Evolutionary conservation across 352 stramenopile species (phyloP).

Genomic region (Pythium chondricola): DNA sequence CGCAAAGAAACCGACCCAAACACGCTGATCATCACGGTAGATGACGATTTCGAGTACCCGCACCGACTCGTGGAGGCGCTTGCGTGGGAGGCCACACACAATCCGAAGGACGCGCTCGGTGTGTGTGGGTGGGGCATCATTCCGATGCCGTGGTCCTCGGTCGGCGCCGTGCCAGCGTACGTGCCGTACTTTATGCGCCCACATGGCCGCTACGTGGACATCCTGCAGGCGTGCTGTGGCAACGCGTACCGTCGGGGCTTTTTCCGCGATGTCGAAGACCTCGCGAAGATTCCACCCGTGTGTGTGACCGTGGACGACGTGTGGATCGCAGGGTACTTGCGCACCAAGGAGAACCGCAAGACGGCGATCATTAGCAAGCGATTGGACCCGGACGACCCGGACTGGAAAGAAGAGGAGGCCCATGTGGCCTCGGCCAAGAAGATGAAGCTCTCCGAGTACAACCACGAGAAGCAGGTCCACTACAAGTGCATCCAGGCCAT

Average conservation of each 20-base stretch:
- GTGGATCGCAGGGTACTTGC: conserved; percentile 76
- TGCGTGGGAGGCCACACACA: conserved; percentile 56
- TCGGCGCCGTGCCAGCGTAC: conserved; percentile 74
- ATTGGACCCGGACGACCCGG: conserved; percentile 53
- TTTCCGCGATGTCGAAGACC: conserved; percentile 59
- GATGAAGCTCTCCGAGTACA: conserved; percentile 76
- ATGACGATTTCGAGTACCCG: conserved; percentile 84
- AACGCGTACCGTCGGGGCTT: conserved; percentile 72
- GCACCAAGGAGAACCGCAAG: conserved; percentile 46
- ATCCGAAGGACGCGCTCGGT: conserved; percentile 52
- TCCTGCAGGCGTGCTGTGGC: conserved; percentile 47
- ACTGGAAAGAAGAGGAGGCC: conserved; percentile 62
- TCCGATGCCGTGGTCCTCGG: conserved; percentile 50
- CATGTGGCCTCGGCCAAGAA: conserved; percentile 28
- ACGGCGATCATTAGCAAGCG: conserved; percentile 77
- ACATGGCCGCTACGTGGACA: conserved; percentile 64
- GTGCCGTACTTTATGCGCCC: conserved; percentile 81
- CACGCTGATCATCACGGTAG: conserved; percentile 74
- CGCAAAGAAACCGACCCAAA: conserved; percentile 46
- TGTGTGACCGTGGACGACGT: conserved; percentile 82
- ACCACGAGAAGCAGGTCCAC: conserved; percentile 75
- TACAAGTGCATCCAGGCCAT: conserved; percentile 80
- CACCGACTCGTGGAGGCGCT: conserved; percentile 48
- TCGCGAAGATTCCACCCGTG: conserved; percentile 55
- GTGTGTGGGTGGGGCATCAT: conserved; percentile 81